phyloP scores from a whole-genome alignment of 2,329 filamentous ascomycete genomes.

The Diaporthe sp. region DNA sequence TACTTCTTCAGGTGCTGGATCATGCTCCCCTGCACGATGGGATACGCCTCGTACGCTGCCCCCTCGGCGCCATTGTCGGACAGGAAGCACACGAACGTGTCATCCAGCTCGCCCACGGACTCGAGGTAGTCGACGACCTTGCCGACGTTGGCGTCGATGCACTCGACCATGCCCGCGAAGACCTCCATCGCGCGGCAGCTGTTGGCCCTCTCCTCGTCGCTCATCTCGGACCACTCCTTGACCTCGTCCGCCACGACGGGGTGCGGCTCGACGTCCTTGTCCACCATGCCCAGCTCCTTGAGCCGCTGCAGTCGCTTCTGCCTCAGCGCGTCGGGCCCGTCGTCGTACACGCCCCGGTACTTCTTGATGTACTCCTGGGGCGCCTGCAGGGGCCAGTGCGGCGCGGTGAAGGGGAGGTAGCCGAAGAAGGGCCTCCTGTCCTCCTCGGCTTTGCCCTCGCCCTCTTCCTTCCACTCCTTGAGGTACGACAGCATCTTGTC shows the following conservation, averaged over 20 bases:
- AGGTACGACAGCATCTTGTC: conserved; percentile 66
- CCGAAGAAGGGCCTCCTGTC: conserved; percentile 65
- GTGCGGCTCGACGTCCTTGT: conserved; percentile 62
- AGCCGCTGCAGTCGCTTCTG: conserved; percentile 64
- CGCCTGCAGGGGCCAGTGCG: conserved; percentile 74
- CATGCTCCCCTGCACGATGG: conserved; percentile 41
- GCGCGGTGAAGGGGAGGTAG: conserved; percentile 72
- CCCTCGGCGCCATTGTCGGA: conserved; percentile 65
- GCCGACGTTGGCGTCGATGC: conserved; percentile 71
- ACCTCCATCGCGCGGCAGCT: conserved; percentile 70
- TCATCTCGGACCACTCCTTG: conserved; percentile 61
- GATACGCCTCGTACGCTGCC: conserved; percentile 42
- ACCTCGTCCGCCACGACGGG: conserved; percentile 62
- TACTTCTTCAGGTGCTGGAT: conserved; percentile 56
- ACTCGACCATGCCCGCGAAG: conserved; percentile 74
- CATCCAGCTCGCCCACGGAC: conserved; percentile 69
- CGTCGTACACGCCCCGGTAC: conserved; percentile 71
- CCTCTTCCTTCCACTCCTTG: conserved; percentile 56
- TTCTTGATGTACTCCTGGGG: conserved; percentile 66
- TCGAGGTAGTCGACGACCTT: conserved; percentile 69
- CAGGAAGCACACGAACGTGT: conserved; percentile 75
- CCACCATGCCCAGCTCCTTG: conserved; percentile 68
- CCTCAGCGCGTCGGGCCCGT: conserved; percentile 69
- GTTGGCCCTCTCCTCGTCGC: conserved; percentile 58
- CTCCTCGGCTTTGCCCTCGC: conserved; percentile 38